These are phyloP conservation scores for Moesziomyces parantarcticus DNA, from an alignment of 1,284 basidiomycete genomes.

Conservation along the genomic window DNA sequence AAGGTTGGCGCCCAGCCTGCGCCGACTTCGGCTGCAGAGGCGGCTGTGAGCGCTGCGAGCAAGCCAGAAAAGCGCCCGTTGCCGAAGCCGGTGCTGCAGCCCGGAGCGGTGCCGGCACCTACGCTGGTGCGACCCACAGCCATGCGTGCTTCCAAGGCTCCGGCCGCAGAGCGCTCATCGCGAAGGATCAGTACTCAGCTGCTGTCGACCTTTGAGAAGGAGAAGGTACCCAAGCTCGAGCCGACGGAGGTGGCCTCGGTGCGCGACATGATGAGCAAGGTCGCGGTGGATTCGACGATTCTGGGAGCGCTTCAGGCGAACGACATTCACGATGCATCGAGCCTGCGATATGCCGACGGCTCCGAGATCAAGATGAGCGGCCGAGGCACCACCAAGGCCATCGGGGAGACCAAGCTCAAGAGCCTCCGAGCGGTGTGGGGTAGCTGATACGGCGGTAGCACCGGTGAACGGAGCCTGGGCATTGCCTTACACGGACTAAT, in stretches of 20 bases:
- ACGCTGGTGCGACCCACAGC: constrained; percentile 34
- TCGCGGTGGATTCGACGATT: constrained; percentile 42
- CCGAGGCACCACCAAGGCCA: constrained; percentile 59
- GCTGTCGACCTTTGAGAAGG: constrained; percentile 41
- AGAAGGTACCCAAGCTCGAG: constrained; percentile 4
- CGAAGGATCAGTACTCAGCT: constrained; percentile 36
- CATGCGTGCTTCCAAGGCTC: constrained; percentile 23
- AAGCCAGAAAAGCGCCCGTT: constrained; percentile 33
- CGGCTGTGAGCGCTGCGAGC: background rate
- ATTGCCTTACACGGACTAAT: background rate
- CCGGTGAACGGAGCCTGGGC: background rate
- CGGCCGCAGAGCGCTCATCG: constrained; percentile 16
- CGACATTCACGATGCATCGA: constrained; percentile 14
- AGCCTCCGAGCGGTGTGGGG: constrained; percentile 57
- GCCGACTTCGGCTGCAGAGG: background rate
- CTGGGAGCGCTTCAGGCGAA: constrained; percentile 24
- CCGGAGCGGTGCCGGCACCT: constrained; percentile 30
- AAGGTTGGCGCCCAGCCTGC: constrained; percentile 6
- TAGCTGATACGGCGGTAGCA: constrained; percentile 14
- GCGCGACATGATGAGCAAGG: constrained; percentile 38
- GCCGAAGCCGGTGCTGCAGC: constrained; percentile 35
- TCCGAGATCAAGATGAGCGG: constrained; percentile 47
- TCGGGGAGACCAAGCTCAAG: constrained; percentile 50
- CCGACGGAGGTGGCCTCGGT: constrained; percentile 10
- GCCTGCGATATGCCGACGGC: constrained; percentile 27